Conservation (phyloP, 2,329 filamentous ascomycete genomes). For the Clarireedia monteithiana region DNA sequence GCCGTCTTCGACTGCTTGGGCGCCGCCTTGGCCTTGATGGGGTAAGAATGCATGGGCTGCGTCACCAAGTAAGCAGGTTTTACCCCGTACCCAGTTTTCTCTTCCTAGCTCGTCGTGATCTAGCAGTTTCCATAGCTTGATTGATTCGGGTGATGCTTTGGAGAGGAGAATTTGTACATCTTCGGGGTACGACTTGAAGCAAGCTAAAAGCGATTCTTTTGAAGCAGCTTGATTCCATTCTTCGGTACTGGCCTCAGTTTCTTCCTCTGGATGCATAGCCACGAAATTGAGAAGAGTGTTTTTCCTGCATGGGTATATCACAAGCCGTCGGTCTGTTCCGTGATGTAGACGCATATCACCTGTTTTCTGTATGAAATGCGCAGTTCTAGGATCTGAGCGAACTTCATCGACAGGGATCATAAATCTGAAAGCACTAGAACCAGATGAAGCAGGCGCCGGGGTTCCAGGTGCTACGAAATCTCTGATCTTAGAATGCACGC, state of each 20-base stretch:
- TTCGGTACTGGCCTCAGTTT: constrained; percentile 32
- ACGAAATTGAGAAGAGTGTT: constrained; percentile 42
- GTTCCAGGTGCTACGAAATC: not conserved
- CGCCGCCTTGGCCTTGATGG: constrained; percentile 55
- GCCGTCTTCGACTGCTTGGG: constrained; percentile 59
- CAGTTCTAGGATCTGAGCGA: constrained; percentile 31
- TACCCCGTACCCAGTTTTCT: constrained; percentile 42
- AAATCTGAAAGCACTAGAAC: constrained; percentile 22
- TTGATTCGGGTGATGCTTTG: constrained; percentile 36
- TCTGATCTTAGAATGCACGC: constrained; percentile 30
- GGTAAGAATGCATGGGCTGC: constrained; percentile 62
- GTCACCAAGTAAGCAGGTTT: constrained; percentile 54
- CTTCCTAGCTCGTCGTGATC: constrained; percentile 33
- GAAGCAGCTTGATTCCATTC: constrained; percentile 35
- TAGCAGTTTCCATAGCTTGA: constrained; percentile 52
- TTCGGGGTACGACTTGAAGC: constrained; percentile 37
- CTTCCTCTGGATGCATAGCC: constrained; percentile 43
- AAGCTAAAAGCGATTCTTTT: constrained; percentile 32
- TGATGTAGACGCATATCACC: constrained; percentile 34
- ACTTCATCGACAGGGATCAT: constrained; percentile 19
- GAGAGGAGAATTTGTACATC: constrained; percentile 33
- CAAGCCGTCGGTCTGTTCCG: constrained; percentile 34
- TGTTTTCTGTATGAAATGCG: constrained; percentile 26
- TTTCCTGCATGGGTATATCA: constrained; percentile 41
- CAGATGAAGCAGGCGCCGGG: constrained; percentile 7